These are phyloP conservation scores for Isabelozyma pseudorhagii DNA, from an alignment of 805 yeast species.

Conservation along the genomic window DNA sequence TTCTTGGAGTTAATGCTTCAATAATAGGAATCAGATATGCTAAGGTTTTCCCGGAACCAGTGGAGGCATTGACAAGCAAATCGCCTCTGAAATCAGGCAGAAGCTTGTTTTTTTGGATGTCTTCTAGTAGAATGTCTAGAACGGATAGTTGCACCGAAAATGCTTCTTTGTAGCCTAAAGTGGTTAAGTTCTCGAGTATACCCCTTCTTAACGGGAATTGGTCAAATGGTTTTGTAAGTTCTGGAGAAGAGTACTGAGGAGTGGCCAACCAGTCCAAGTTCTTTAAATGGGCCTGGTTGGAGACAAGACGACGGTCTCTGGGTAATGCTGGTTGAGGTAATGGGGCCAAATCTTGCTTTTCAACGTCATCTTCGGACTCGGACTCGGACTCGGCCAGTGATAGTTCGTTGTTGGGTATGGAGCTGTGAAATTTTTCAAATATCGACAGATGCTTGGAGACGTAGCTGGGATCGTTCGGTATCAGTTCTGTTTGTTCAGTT, in stretches of 20 bases:
- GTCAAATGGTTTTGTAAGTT: slow-evolving; percentile 43
- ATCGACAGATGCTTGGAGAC: slow-evolving; percentile 19
- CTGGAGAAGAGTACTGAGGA: slow-evolving; percentile 57
- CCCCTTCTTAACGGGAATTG: slow-evolving; percentile 44
- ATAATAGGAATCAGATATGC: slow-evolving; percentile 85
- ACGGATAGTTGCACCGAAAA: slow-evolving; percentile 77
- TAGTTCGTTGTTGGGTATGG: slow-evolving; percentile 2
- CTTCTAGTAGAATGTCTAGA: slow-evolving; percentile 49
- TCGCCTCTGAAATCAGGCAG: slow-evolving; percentile 66
- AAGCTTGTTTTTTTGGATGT: slow-evolving; percentile 34
- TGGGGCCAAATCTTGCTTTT: slow-evolving; percentile 51
- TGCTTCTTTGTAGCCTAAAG: slow-evolving; percentile 50
- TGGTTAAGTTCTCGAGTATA: slow-evolving; percentile 45
- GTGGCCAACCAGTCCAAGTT: slow-evolving; percentile 64
- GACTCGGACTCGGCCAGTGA: too few relatives aligned
- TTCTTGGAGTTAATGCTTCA: slow-evolving; percentile 58
- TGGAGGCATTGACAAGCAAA: slow-evolving; percentile 84
- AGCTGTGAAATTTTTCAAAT: slow-evolving; percentile 15
- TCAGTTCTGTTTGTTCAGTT: not conserved
- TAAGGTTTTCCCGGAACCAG: slow-evolving; percentile 94
- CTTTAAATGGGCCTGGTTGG: slow-evolving; percentile 22
- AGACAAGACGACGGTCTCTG: slow-evolving; percentile 39
- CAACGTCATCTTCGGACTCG: slow-evolving; percentile 15
- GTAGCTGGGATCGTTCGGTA: slow-evolving; percentile 7
- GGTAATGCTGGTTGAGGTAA: slow-evolving; percentile 83